Base-by-base conservation (phyloP, 768 basidiomycete species). In the Serpula lacrymans region DNA sequence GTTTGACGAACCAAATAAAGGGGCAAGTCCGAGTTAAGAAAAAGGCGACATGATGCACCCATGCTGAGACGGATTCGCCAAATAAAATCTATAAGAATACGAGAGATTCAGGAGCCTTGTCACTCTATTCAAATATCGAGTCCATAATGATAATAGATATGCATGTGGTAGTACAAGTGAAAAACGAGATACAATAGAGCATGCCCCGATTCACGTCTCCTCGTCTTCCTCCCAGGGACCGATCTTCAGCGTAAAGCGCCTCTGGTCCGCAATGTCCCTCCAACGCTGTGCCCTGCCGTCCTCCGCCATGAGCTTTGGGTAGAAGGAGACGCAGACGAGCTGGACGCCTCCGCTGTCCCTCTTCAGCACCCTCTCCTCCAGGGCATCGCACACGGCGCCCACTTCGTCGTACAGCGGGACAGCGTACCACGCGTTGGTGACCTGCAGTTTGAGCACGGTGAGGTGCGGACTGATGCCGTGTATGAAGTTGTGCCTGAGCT, bases 401-500 rank as follows among this genome's bases (percentile, higher is more conserved):
- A 67, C 67, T 48, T 68, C 60, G n/a, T 49, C 48, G 8, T 54
- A 42, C 13, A 58, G 48, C 13, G 62, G 51, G 12, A 43, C 27
- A 8, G 59, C 52, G 47, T 60, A 64, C 59, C 60, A 60, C 5
- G 61, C 65, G 34, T 64, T 59, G 18, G 49, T 55, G n/a, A 69
- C 45, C 22, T 59, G 52, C 8, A 71, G 37, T 46, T 67, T 72
- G 40, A 72, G 38, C 6, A 61, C 59, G 8, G n/a, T 18, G 5
- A 67, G 37, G 10, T 40, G 54, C 11, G 45, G 47, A 6, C 64
- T 60, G 9, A 72, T 32, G 1, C 56, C 49, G 11, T 40, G 35
- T 20, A 69, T 44, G 39, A 69, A 67, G 34, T 62, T 52, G 21
- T 44, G 53, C 36, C 51, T 30, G 8, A 65, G 52, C 33, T 70